Evolutionary conservation across 306 rosid genomes (phyloP), one percentile per base, ranked within the genome.

Genomic region (Corylus heterophylla): DNA sequence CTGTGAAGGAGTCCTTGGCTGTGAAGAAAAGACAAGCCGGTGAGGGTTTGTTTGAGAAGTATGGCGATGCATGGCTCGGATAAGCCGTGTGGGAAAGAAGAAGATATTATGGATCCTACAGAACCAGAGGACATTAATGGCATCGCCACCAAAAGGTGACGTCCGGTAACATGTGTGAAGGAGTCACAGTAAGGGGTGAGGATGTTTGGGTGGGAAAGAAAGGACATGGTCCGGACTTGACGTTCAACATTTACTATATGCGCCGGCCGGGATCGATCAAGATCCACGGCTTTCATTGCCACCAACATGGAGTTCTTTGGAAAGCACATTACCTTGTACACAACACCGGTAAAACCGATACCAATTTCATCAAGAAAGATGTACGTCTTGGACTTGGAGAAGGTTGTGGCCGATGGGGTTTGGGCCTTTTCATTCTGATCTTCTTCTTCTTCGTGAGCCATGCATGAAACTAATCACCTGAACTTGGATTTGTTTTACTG

Each of bases 91-190:
- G 87, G 86, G 75, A 87, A 88, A 7, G 93, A 75, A 5, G 85
- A 88, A 2, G 91, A 39, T 14, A 88, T 86, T 39, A 93, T 81
- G 54, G 93, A 91, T 18, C 86, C 88, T 3, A 88, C 14, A 4
- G 93, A 93, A 1, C 97, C 94, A 1, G 80, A 88, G 2, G 89
- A 88, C 97, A 87, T 87, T 85, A 87, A 89, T 0, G 92, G 93
- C 92, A 90, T 93, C 8, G 90, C 94, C 11, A 91, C 92, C 98
- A 94, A 91, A 17, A 87, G 90, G 22, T 86, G 73, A 37, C n/a
- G 25, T 22, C 25, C 82, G 25, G 25, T 22, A 44, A 75, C 82
- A 0, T 86, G 85, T 0, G 84, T 86, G 88, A 93, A 91, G 16
- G 89, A 89, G 25, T 22, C 25, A 59, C 93, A 87, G 50, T 88